Evolutionary conservation across 2,329 filamentous ascomycete species (phyloP), one percentile per base, ranked within the genome.

Genomic region (Myriangium duriaei): DNA sequence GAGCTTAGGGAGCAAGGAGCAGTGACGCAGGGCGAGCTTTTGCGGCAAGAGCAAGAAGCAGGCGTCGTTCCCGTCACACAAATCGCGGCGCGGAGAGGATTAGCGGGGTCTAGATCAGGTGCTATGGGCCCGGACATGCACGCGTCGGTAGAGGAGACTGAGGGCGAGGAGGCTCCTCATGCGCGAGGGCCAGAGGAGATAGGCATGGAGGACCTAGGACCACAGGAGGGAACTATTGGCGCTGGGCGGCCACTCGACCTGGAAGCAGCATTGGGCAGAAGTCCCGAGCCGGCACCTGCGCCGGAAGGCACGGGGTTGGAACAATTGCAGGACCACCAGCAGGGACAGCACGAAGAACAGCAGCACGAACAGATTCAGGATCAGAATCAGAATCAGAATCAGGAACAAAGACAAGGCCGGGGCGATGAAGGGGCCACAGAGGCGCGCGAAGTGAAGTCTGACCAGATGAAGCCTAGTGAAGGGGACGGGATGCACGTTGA

Each of bases 1-100:
- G 53, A 50, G 6, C 42, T 62, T 6, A 51, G 59, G 2, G 57
- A 56, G 12, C 51, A 58, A 40, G 64, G 61, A 15, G 81, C 73
- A 18, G 72, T 87, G 37, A 87, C 82, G 1, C 85, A 93, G 59
- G 84, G 84, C 33, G 85, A 92, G 57, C 67, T 92, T 14, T 65
- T 92, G 15, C 69, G 85, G n/a, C 81, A 91, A 59, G 85, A 92
- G 57, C 85, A 92, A 60, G 75, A 81, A 53, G 80, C 81, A 1
- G 82, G 82, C 26, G 75, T 88, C 11, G 79, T 88, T 5, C 80
- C 83, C 15, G 71, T 76, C 21, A 72, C 67, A 41, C 76, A 80
- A 41, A 44, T 53, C 42, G 55, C 58, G 11, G 59, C 60, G 4
- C 43, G 53, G 11, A 48, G 52, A 11, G 39, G 47, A 5, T 40